A percentile compares a stretch with the other conserved stretches of the same genome.
Conservation (phyloP, 306 rosid species). For the Echinosophora koreensis region DNA sequence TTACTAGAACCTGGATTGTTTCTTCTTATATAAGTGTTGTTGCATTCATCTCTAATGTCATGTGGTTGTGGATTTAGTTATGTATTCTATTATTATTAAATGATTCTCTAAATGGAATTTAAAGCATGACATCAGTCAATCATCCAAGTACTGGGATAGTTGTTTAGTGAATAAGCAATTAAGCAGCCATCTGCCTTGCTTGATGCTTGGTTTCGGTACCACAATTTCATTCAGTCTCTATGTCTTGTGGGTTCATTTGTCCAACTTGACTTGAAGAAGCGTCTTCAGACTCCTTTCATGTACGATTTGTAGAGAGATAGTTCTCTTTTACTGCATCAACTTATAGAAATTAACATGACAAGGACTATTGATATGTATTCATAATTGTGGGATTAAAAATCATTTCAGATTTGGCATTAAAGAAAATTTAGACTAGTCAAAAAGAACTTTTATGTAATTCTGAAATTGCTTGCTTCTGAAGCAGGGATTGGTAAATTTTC, state of each 20-base stretch:
- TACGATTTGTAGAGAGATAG: not conserved
- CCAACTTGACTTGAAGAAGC: not conserved
- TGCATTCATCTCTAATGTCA: constrained; percentile 10
- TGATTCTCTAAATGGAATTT: not conserved
- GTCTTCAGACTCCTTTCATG: not conserved
- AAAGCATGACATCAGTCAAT: not conserved
- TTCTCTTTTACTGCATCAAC: not conserved
- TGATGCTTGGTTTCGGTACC: not conserved
- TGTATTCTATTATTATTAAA: not conserved
- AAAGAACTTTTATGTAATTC: not conserved
- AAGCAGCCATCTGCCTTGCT: constrained; percentile 1
- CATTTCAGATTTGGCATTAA: not conserved
- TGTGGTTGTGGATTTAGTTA: constrained; percentile 11
- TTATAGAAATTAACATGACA: not conserved
- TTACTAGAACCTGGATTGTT: not conserved
- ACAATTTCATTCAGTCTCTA: not conserved
- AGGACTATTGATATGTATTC: not conserved
- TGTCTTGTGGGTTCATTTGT: not conserved
- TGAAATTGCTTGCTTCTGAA: constrained; percentile 6
- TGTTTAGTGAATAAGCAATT: not conserved
- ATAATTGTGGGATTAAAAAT: not conserved
- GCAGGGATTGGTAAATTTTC: not conserved
- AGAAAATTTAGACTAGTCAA: not conserved
- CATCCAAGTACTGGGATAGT: not conserved
- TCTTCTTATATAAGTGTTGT: not conserved